phyloP scores from a whole-genome alignment of 2,329 filamentous ascomycete species.

The Neocucurbitaria cava region DNA sequence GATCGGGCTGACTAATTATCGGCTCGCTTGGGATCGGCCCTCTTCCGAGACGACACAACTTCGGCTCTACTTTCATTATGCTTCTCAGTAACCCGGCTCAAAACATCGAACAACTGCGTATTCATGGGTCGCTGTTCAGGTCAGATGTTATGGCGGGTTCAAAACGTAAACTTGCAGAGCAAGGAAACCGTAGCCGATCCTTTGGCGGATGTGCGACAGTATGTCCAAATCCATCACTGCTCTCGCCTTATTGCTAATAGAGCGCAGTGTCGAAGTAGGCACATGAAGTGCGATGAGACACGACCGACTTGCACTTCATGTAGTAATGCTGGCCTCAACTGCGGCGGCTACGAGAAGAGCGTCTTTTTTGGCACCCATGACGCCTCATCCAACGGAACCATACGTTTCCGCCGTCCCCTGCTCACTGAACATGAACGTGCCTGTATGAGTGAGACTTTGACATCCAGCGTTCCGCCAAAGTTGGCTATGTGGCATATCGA shows the following conservation, averaged over 20 bases:
- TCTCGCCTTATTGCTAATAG: background rate
- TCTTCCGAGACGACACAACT: background rate
- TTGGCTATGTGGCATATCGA: constrained; percentile 14
- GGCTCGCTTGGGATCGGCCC: background rate
- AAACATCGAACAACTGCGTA: background rate
- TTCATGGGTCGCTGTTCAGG: background rate
- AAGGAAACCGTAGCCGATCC: constrained; percentile 9
- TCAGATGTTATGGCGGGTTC: background rate
- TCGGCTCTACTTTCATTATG: background rate
- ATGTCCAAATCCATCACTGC: background rate
- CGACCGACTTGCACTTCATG: constrained; percentile 37
- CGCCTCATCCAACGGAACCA: constrained; percentile 10
- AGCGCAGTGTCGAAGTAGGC: constrained; percentile 21
- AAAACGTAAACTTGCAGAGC: background rate
- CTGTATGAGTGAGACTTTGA: constrained; percentile 47
- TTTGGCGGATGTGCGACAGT: constrained; percentile 22
- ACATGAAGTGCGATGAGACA: constrained; percentile 41
- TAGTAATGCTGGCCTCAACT: constrained; percentile 42
- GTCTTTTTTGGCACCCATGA: constrained; percentile 47
- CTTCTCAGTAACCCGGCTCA: background rate
- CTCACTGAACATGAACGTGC: constrained; percentile 50
- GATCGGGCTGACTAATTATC: background rate
- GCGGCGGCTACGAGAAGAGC: constrained; percentile 51
- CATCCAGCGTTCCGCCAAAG: constrained; percentile 39
- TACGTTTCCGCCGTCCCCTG: constrained; percentile 52